phyloP scores from a whole-genome alignment of 768 basidiomycete species.

The Serendipita vermifera region DNA sequence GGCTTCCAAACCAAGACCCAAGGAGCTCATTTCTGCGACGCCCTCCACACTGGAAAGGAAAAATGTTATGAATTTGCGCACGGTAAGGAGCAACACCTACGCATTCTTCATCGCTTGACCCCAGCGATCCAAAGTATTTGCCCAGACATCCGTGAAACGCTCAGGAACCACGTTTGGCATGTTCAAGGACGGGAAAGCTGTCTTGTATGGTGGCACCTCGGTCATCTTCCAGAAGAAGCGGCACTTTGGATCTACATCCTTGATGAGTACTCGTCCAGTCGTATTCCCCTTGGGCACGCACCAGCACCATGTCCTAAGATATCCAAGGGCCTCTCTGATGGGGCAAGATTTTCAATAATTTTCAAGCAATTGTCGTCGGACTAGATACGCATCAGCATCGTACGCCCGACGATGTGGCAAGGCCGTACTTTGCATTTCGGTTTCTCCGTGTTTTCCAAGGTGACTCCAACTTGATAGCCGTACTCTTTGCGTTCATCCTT shows the following conservation, averaged over 20 bases:
- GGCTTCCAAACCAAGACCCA: constrained; percentile 63
- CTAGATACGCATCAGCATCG: constrained; percentile 13
- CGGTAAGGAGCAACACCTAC: constrained; percentile 33
- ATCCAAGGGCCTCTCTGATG: constrained; percentile 74
- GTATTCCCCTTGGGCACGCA: not conserved
- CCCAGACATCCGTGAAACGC: constrained; percentile 50
- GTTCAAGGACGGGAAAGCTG: constrained; percentile 62
- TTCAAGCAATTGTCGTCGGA: constrained; percentile 62
- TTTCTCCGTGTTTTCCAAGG: constrained; percentile 93
- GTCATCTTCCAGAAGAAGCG: constrained; percentile 87
- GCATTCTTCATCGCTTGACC: constrained; percentile 77
- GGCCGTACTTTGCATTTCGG: constrained; percentile 56
- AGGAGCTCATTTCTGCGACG: constrained; percentile 77
- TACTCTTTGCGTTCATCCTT: constrained; percentile 75
- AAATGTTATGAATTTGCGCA: constrained; percentile 9
- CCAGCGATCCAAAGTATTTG: constrained; percentile 69
- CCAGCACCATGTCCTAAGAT: constrained; percentile 20
- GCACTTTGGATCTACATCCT: constrained; percentile 81
- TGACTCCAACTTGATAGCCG: constrained; percentile 86
- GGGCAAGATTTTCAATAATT: constrained; percentile 65
- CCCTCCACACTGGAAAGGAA: constrained; percentile 77
- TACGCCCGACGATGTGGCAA: not conserved
- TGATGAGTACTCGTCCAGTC: constrained; percentile 40
- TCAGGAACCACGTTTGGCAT: constrained; percentile 72
- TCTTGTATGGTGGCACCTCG: constrained; percentile 59